Conservation (phyloP, 139 green algal genomes). For the Deuterostichococcus epilithicus region DNA sequence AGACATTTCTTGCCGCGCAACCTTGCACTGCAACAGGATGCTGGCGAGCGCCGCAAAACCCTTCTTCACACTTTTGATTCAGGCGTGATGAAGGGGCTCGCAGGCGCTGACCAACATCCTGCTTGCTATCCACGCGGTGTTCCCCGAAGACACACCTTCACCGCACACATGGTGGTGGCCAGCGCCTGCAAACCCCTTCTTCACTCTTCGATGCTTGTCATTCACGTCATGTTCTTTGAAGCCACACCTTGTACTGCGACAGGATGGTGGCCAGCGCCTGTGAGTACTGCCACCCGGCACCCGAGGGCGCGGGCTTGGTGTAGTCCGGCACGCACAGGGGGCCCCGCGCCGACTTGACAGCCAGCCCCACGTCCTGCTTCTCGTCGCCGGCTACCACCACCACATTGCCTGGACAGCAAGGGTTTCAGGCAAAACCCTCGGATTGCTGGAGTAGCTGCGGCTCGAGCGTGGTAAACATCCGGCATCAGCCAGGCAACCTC, state of each 20-base stretch:
- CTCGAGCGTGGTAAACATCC: too few species aligned
- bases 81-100: too few species aligned
- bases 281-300: constrained; percentile 71
- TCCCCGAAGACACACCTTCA: too few species aligned
- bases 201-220: background rate
- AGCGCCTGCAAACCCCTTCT: background rate
- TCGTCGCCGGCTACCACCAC: constrained; percentile 48
- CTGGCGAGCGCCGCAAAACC: too few species aligned
- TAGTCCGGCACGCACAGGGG: constrained; percentile 73
- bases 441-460: too few species aligned
- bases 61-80: too few species aligned
- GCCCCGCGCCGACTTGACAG: constrained; percentile 60
- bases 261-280: constrained; percentile 48
- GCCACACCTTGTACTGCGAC: constrained; percentile 53
- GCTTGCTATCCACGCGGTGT: too few species aligned
- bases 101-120: too few species aligned
- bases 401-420: constrained; percentile 48
- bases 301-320: constrained; percentile 24
- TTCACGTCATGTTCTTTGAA: background rate
- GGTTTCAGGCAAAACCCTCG: background rate
- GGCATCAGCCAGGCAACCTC: too few species aligned
- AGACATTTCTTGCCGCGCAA: too few species aligned
- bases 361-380: constrained; percentile 75
- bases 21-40: too few species aligned
- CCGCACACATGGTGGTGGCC: background rate